Evolutionary conservation across 106 monocot species (phyloP).

Genomic region (Phalaenopsis aphrodite): DNA sequence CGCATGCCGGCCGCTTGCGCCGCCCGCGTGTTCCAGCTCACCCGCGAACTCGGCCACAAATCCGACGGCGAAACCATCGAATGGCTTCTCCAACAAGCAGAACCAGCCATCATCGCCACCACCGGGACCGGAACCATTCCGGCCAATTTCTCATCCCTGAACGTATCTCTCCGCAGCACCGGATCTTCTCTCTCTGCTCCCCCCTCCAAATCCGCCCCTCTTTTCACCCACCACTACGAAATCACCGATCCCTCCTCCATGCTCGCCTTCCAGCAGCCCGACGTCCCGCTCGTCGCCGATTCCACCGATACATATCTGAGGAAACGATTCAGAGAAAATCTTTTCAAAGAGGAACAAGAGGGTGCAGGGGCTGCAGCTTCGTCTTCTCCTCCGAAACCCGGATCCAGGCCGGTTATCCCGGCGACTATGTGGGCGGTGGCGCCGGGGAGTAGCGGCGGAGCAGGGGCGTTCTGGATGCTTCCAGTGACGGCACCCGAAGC

Average conservation of each 20-base stretch:
- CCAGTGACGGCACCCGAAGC: slow-evolving; percentile 47
- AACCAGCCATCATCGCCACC: slow-evolving; percentile 45
- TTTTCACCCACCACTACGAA: slow-evolving; percentile 10
- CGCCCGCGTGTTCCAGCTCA: slow-evolving; percentile 35
- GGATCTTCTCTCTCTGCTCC: slow-evolving; percentile 31
- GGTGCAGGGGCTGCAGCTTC: slow-evolving; percentile 11
- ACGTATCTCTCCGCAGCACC: slow-evolving; percentile 43
- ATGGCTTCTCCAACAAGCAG: slow-evolving; percentile 45
- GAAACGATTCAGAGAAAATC: slow-evolving; percentile 72
- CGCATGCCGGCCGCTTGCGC: slow-evolving; percentile 42
- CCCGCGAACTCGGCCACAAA: slow-evolving; percentile 50
- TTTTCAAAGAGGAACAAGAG: slow-evolving; percentile 55
- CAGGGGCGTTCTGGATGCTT: slow-evolving; percentile 93
- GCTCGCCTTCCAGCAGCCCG: slow-evolving; percentile 27
- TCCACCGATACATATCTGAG: slow-evolving; percentile 43
- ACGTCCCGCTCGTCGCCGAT: slow-evolving; percentile 14
- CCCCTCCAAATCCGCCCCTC: slow-evolving; percentile 19
- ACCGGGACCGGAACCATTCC: slow-evolving; percentile 40
- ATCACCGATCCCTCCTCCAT: slow-evolving; percentile 8
- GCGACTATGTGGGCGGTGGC: slow-evolving; percentile 85
- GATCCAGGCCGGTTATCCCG: neutral
- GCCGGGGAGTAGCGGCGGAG: slow-evolving; percentile 26
- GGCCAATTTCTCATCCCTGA: slow-evolving; percentile 41
- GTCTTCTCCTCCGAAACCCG: slow-evolving; percentile 19
- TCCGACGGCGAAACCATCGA: slow-evolving; percentile 48